Evolutionary conservation across 805 yeast genomes (phyloP), one percentile per base, ranked within the genome.

Genomic region (Wickerhamomyces mucosus): DNA sequence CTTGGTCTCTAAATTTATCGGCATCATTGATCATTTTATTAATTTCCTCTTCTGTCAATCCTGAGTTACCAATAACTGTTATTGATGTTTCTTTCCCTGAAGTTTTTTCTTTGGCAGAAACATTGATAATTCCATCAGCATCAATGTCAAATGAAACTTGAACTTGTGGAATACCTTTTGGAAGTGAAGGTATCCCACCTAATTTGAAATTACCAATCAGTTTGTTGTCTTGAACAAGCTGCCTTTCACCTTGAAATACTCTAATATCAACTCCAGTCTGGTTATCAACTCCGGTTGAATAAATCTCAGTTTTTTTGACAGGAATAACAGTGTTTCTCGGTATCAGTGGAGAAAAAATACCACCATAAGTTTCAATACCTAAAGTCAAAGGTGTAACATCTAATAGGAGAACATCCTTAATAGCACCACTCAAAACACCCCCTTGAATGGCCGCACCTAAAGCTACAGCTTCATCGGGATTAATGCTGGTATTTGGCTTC

Each of bases 401-500:
- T 43, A 82, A 64, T 34, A 82, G 58, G 32, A 82, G 67, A 26
- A 82, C 89, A 50, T 81, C 80, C 56, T 73, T 77, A 33, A 82
- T 78, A 45, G 81, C 85, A 42, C 94, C 94, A 15, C 88, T 78
- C 35, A 82, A 60, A 24, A 82, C 78, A 45, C 88, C 94, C 48
- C 89, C 94, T 60, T 82, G 94, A 46, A 82, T 79, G 28, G 94
- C 92, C 20, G 94, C 94, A 50, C 94, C 94, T 42, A 82, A 59
- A 27, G 94, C 92, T 30, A 82, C 94, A n/a, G 92, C 88, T 57
- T 82, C 94, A 55, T 82, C 94, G n/a, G 94, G 94, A 51, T 82
- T 82, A 10, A 82, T 83, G 14, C 73, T 69, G 26, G 79, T 74
- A 32, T 76, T 78, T 24, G 89, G 88, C 38, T 67, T 63, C 50